Evolutionary conservation across 2,329 filamentous ascomycete species (phyloP).

Genomic region (Aspergillus fischeri): DNA sequence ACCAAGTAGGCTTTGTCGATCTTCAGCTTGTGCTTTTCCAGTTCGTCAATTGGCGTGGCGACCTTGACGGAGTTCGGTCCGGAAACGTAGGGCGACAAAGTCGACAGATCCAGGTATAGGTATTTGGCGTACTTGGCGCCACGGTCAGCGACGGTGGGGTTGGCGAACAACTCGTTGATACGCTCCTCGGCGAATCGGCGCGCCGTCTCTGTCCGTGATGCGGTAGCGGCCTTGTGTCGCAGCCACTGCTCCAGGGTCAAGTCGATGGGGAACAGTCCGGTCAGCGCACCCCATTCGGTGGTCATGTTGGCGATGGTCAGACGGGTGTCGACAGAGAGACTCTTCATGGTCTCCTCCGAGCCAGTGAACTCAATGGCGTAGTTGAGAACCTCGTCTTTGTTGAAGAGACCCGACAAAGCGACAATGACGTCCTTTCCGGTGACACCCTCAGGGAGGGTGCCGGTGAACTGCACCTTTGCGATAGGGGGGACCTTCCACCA

Average conservation of each 20-base stretch:
- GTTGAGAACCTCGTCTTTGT: constrained; percentile 83
- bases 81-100: constrained; percentile 76
- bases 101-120: constrained; percentile 76
- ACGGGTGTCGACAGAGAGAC: constrained; percentile 67
- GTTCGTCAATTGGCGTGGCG: constrained; percentile 68
- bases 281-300: constrained; percentile 73
- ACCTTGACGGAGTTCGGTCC: constrained; percentile 92
- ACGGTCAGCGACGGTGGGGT: constrained; percentile 66
- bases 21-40: constrained; percentile 69
- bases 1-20: constrained; percentile 84
- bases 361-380: constrained; percentile 86
- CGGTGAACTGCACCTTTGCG: constrained; percentile 73
- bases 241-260: constrained; percentile 67
- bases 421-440: constrained; percentile 94
- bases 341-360: constrained; percentile 69
- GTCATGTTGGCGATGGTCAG: constrained; percentile 73
- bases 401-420: constrained; percentile 80
- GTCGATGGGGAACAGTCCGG: constrained; percentile 78
- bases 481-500: constrained; percentile 90
- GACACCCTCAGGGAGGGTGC: constrained; percentile 70
- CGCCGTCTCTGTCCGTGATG: constrained; percentile 44
- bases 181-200: constrained; percentile 66
- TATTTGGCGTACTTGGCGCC: constrained; percentile 79
- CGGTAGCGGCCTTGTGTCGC: constrained; percentile 67
- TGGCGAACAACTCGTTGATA: constrained; percentile 67